phyloP scores from a whole-genome alignment of 352 stramenopile genomes.

The Thraustochytrium striatum region DNA sequence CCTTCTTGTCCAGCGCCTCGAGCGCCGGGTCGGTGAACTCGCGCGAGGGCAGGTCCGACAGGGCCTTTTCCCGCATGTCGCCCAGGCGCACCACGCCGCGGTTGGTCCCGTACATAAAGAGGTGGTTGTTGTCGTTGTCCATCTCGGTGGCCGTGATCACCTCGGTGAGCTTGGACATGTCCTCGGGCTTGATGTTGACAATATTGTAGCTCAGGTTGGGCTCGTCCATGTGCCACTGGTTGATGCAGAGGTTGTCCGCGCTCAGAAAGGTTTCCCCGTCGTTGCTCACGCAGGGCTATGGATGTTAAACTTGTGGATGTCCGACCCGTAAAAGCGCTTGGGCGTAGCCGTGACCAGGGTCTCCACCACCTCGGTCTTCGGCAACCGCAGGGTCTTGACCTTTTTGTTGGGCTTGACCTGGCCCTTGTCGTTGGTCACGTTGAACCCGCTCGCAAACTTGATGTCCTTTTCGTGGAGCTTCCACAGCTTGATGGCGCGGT shows the following conservation, averaged over 20 bases:
- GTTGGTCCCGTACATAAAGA: constrained; percentile 90
- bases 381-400: constrained; percentile 31
- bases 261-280: constrained; percentile 90
- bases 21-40: constrained; percentile 28
- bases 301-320: constrained; percentile 92
- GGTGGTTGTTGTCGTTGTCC: constrained; percentile 81
- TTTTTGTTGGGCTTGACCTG: background rate
- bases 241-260: constrained; percentile 87
- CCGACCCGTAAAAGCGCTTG: constrained; percentile 57
- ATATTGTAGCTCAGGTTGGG: constrained; percentile 85
- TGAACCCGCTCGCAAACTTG: constrained; percentile 29
- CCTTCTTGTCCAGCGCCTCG: background rate
- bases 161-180: constrained; percentile 91
- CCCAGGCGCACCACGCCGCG: constrained; percentile 81
- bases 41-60: background rate
- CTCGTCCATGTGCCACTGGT: constrained; percentile 83
- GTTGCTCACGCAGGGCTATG: constrained; percentile 68
- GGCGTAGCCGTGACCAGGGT: constrained; percentile 26
- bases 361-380: constrained; percentile 25
- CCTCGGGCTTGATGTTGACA: constrained; percentile 88
- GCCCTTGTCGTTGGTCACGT: constrained; percentile 31
- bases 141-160: constrained; percentile 88
- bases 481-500: constrained; percentile 95
- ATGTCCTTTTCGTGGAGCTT: constrained; percentile 65
- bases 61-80: constrained; percentile 72